Base-by-base conservation (phyloP, 495 filamentous ascomycete species). In the Lentithecium fluviatile region DNA sequence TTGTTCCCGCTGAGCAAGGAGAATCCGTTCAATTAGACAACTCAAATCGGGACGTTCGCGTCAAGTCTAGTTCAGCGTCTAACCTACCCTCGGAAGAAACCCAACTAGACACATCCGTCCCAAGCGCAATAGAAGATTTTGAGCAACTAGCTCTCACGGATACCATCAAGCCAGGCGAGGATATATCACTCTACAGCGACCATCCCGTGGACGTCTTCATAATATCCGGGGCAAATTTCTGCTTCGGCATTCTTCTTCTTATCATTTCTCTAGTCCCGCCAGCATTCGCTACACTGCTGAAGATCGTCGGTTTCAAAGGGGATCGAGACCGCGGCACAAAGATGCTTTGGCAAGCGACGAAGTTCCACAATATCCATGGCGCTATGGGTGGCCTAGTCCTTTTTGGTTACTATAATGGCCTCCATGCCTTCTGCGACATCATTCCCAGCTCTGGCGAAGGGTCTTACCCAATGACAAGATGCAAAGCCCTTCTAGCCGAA, bases 291-390 rank as follows among this genome's bases (percentile, higher is more conserved):
- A 88, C 83, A 56, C 80, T 97, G 3, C 80, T 97, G 20, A 88
- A 83, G 58, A 87, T 97, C 53, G 90, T 97, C 43, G 95, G 95
- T 12, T 97, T 97, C 71, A 85, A 82, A 64, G 94, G 94, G 13
- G 93, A 98, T 71, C 87, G 91, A 47, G 87, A 93, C 54, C 80
- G 86, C 21, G 95, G 91, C 2, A 71, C 96, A 12, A 74, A 80
- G 19, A 88, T 96, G 84, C 84, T 98, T 8, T 98, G 95, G 94
- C 89, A 93, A 72, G 88, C 90, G 13, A 88, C 88, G 62, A 91
- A 88, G 65, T 91, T 89, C 69, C 78, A 84, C 62, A 96, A 95
- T 68, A 81, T 97, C 71, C 91, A 96, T 67, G 94, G 94, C 25
- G 92, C 90, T 25, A 87, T 97, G 71, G 88, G 92, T 4, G 90